Percentiles rank a stretch among this genome's conserved stretches.
Evolutionary conservation across 345 rosid species (phyloP).

Genomic region (Pugionium dolabratum): DNA sequence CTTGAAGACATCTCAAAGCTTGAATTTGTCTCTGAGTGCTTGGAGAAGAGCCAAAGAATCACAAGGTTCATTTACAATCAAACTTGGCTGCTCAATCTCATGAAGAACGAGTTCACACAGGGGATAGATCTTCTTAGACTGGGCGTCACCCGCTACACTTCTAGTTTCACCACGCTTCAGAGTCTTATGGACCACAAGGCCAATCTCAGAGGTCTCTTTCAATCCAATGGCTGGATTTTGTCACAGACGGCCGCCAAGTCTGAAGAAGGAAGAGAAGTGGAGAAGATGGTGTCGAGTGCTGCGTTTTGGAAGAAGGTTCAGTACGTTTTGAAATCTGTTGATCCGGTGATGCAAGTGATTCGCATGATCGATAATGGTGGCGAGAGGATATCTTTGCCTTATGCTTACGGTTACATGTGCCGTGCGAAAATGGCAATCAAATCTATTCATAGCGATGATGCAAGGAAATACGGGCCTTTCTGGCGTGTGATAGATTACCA

Average conservation of each 20-base stretch:
- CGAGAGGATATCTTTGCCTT: constrained; percentile 53
- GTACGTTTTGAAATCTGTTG: constrained; percentile 61
- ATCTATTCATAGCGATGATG: constrained; percentile 61
- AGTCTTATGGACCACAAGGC: constrained; percentile 59
- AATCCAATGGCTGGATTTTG: constrained; percentile 65
- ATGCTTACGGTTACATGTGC: constrained; percentile 60
- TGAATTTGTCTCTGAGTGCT: constrained; percentile 62
- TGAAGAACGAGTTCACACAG: constrained; percentile 67
- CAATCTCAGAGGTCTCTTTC: constrained; percentile 66
- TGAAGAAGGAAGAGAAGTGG: constrained; percentile 68
- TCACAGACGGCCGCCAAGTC: constrained; percentile 48
- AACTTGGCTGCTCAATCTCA: constrained; percentile 56
- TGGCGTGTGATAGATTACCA: constrained; percentile 76
- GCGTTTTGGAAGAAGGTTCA: constrained; percentile 78
- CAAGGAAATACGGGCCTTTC: constrained; percentile 69
- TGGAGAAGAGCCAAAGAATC: constrained; percentile 59
- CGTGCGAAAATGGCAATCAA: constrained; percentile 64
- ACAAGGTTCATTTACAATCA: constrained; percentile 64
- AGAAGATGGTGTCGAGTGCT: constrained; percentile 51
- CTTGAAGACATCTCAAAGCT: constrained; percentile 66
- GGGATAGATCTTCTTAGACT: constrained; percentile 73
- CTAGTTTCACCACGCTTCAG: constrained; percentile 60
- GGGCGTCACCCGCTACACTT: constrained; percentile 47
- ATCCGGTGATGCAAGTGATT: constrained; percentile 63
- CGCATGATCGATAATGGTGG: constrained; percentile 47